Conservation (phyloP, 768 basidiomycete species). For the Amanita rubescens region DNA sequence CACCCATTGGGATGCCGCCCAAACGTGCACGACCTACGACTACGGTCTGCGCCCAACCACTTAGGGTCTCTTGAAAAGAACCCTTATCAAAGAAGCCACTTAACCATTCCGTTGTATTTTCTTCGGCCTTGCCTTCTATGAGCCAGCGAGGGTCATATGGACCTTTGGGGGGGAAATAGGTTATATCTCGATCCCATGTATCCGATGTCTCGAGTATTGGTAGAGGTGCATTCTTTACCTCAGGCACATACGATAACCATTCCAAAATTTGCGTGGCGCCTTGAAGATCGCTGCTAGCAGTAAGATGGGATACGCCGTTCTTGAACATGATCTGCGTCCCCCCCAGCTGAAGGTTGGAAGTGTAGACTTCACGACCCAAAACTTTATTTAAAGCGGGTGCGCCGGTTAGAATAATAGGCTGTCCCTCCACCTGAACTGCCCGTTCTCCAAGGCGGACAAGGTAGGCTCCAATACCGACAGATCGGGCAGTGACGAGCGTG, state of each 20-base stretch:
- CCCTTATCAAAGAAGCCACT: conserved; percentile 95
- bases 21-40: conserved; percentile 94
- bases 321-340: conserved; percentile 99
- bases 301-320: conserved; percentile 97
- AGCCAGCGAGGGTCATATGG: conserved; percentile 98
- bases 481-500: conserved; percentile 96
- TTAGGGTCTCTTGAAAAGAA: conserved; percentile 97
- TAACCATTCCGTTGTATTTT: conserved; percentile 65
- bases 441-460: conserved; percentile 97
- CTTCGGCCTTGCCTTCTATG: conserved; percentile 90
- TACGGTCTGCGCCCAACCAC: conserved; percentile 99
- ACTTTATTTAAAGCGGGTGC: conserved; percentile 98
- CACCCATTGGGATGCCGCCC: conserved; percentile 95
- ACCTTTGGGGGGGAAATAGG: conserved; percentile 86
- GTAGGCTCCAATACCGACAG: conserved; percentile 98
- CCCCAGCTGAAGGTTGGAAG: conserved; percentile 95
- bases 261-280: conserved; percentile 90
- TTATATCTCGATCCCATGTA: conserved; percentile 88
- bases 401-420: conserved; percentile 98
- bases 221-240: conserved; percentile 68
- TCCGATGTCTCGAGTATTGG: conserved; percentile 73
- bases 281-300: conserved; percentile 91
- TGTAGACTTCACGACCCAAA: conserved; percentile 97
- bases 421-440: conserved; percentile 97
- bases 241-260: conserved; percentile 93